Evolutionary conservation across 2,329 filamentous ascomycete genomes (phyloP).

Genomic region (Aspergillus bombycis): DNA sequence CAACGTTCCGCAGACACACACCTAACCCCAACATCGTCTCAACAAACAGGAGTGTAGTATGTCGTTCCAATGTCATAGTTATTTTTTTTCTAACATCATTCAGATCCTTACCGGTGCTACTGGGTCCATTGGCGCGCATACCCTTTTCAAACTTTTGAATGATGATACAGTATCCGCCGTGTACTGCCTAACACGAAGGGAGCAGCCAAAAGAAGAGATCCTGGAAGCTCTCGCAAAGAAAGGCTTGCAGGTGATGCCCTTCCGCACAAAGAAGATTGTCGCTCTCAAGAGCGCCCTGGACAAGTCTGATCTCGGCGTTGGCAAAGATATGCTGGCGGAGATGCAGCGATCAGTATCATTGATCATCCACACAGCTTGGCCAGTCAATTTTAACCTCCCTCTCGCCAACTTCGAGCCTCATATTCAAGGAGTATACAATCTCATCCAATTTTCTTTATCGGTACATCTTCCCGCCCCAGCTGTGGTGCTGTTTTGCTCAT

Average conservation of each 20-base stretch:
- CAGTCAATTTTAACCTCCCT: conserved; percentile 58
- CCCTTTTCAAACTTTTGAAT: conserved; percentile 42
- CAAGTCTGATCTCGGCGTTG: conserved; percentile 47
- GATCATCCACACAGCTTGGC: conserved; percentile 59
- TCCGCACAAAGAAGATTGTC: conserved; percentile 39
- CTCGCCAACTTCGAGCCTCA: conserved; percentile 53
- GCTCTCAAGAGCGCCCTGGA: conserved; percentile 46
- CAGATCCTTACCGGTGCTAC: conserved; percentile 49
- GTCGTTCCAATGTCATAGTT: neutral
- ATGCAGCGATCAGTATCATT: conserved; percentile 47
- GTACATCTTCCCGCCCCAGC: conserved; percentile 35
- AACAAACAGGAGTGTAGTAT: conserved; percentile 26
- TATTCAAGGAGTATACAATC: conserved; percentile 47
- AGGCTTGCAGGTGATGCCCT: conserved; percentile 24
- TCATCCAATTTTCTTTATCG: conserved; percentile 50
- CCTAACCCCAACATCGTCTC: conserved; percentile 28
- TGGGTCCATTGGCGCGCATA: conserved; percentile 48
- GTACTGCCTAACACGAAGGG: conserved; percentile 42
- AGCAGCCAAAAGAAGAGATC: conserved; percentile 26
- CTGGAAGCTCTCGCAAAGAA: conserved; percentile 25
- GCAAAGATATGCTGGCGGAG: conserved; percentile 35
- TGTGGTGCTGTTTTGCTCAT: conserved; percentile 55
- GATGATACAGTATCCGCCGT: conserved; percentile 39
- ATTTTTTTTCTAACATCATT: neutral
- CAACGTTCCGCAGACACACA: conserved; percentile 41